These are phyloP conservation scores for Dipodascopsis uninucleata DNA, from an alignment of 805 yeast genomes.

Conservation along the genomic window DNA sequence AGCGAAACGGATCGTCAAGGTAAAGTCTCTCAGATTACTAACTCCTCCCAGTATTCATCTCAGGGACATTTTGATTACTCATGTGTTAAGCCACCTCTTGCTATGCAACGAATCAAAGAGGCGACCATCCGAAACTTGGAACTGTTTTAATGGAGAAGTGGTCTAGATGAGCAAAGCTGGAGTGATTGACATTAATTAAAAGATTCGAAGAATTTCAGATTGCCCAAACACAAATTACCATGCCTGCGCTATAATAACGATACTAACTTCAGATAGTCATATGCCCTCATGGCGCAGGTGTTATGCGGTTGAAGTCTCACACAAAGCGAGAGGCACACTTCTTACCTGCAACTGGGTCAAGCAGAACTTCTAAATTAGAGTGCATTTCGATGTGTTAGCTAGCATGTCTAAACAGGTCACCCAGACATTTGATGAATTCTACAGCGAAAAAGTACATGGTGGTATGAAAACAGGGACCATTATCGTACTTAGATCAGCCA, in stretches of 20 bases:
- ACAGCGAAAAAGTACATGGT: too few relatives aligned
- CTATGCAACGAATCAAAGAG: slow-evolving; percentile 74
- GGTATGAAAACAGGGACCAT: neutral
- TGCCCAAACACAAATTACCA: slow-evolving; percentile 41
- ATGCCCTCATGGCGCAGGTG: slow-evolving; percentile 68
- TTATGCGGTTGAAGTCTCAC: slow-evolving; percentile 73
- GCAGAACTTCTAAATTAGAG: slow-evolving; percentile 14
- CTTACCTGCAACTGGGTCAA: slow-evolving; percentile 16
- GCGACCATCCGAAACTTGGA: slow-evolving; percentile 9
- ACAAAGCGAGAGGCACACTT: slow-evolving; percentile 15
- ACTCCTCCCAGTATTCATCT: slow-evolving; percentile 87
- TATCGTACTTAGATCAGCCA: neutral
- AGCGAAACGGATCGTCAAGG: too few relatives aligned
- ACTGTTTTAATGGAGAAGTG: slow-evolving; percentile 4
- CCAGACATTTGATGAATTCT: slow-evolving; percentile 5
- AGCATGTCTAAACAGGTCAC: slow-evolving; percentile 27
- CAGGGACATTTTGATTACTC: slow-evolving; percentile 61
- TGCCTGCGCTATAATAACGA: slow-evolving; percentile 80
- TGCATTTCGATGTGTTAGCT: slow-evolving; percentile 17
- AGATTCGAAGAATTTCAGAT: neutral
- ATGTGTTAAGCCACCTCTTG: slow-evolving; percentile 50
- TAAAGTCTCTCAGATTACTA: too few relatives aligned
- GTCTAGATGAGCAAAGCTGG: slow-evolving; percentile 22
- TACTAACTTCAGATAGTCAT: slow-evolving; percentile 61
- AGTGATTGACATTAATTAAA: neutral